These are phyloP conservation scores for Aaosphaeria pasadenensis DNA, from an alignment of 2,329 filamentous ascomycete species.

Conservation along the genomic window DNA sequence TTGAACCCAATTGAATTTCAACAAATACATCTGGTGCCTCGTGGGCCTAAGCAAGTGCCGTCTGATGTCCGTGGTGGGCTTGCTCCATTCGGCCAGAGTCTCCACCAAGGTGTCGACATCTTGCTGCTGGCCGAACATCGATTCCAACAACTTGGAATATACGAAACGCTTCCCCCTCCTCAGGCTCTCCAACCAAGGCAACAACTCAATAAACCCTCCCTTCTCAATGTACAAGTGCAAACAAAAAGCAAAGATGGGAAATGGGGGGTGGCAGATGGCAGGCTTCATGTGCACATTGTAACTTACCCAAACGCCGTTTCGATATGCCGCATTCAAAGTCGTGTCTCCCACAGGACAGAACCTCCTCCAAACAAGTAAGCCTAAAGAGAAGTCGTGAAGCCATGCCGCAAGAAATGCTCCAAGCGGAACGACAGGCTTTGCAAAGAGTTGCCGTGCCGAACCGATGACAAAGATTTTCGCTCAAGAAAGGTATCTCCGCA, in stretches of 20 bases:
- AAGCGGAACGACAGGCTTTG: neutral
- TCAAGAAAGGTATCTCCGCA: conserved; percentile 11
- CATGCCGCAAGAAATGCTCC: conserved; percentile 4
- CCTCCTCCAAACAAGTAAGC: conserved; percentile 2
- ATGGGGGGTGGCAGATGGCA: neutral
- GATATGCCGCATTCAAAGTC: conserved; percentile 15
- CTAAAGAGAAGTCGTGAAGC: conserved; percentile 11
- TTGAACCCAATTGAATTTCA: too few relatives aligned
- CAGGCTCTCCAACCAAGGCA: conserved; percentile 1
- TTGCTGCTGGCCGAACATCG: neutral
- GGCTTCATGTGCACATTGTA: neutral
- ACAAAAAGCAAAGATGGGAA: conserved; percentile 1
- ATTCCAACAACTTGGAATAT: neutral
- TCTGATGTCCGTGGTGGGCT: neutral
- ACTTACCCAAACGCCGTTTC: conserved; percentile 21
- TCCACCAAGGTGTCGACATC: neutral
- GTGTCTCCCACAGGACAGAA: neutral
- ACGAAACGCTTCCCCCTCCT: neutral
- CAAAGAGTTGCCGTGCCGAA: conserved; percentile 1
- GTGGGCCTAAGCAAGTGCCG: too few relatives aligned
- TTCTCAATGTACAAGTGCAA: neutral
- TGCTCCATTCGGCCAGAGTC: neutral
- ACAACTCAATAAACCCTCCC: neutral
- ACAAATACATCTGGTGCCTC: too few relatives aligned
- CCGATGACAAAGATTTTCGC: conserved; percentile 3